Evolutionary conservation across 257 asterid genomes (phyloP).

Genomic region (Solanum chaucha): DNA sequence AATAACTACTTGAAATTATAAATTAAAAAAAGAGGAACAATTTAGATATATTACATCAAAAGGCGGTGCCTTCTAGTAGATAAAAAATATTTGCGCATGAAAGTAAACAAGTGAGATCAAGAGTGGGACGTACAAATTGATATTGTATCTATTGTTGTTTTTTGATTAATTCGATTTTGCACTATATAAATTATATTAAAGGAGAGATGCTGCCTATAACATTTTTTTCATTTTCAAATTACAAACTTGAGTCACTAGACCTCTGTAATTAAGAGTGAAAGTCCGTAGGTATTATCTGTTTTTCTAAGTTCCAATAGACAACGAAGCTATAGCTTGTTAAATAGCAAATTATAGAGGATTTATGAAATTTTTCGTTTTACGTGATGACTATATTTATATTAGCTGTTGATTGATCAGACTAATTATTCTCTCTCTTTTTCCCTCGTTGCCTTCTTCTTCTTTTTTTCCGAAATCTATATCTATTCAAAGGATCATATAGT

Average conservation of each 20-base stretch:
- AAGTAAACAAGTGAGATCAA: background rate
- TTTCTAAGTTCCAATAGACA: background rate
- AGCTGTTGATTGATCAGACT: too few relatives aligned
- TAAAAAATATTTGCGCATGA: background rate
- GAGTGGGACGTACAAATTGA: background rate
- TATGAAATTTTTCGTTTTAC: too few relatives aligned
- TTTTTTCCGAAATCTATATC: too few relatives aligned
- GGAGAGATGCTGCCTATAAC: background rate
- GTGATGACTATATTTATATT: too few relatives aligned
- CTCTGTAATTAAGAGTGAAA: background rate
- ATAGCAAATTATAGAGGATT: too few relatives aligned
- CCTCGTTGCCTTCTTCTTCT: background rate
- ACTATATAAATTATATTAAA: too few relatives aligned
- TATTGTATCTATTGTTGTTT: too few relatives aligned
- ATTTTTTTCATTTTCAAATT: too few relatives aligned
- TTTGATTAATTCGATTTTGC: background rate
- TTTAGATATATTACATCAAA: background rate
- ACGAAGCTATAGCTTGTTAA: background rate
- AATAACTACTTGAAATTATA: background rate
- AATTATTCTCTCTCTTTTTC: too few relatives aligned
- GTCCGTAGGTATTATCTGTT: too few relatives aligned
- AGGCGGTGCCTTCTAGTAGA: background rate
- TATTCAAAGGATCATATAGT: too few relatives aligned
- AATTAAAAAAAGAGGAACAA: background rate
- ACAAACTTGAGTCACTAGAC: too few relatives aligned